Base-by-base conservation (phyloP, 1,284 basidiomycete genomes). In the Ceratorhiza oryzae-sativae region DNA sequence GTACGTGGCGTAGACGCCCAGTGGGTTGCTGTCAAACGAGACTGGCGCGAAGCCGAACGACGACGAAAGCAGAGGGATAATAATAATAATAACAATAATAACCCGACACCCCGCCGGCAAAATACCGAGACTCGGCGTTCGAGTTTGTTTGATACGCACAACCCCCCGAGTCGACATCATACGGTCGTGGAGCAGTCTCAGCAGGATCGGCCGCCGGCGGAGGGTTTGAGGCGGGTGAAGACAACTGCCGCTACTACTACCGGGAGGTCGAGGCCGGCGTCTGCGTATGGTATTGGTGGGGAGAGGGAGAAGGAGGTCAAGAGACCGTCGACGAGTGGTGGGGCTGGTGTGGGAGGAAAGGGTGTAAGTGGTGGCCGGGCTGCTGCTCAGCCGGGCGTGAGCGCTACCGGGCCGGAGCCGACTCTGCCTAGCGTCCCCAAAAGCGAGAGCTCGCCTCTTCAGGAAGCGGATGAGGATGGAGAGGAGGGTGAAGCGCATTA, bases 131-230 rank as follows among this genome's bases (percentile, higher is more conserved):
- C 32, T n/a, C 1, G 25, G 5, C 20, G 39, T 36, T 15, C 23
- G 34, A 56, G 18, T 56, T 34, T 56, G 25, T 49, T 39, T 58
- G 56, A 39, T 5, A 45, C 42, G 9, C 6, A 45, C 6, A 8
- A 8, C n/a, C 59, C 23, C 10, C 59, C 59, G 23, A 10, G 25
- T n/a, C 23, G 59, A 46, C 59, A 61, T 46, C 30, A 61, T n/a
- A 46, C 59, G 8, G n/a, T 61, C 13, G 83, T 83, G 78, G 80
- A 81, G 55, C 83, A 85, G 63, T 85, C 81, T 79, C 80, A 79
- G 70, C 77, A 77, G 20, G 77, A 78, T 68, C 76, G 79, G 30
- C 71, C 56, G 75, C 74, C 23, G 51, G 72, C 41, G 75, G 75
- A 48, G 75, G 76, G 67, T 60, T 74, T 71, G 73, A 61, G 51